Percentiles rank a stretch among this genome's conserved stretches.
These are phyloP conservation scores for Eucalyptus viminalis DNA, from an alignment of 345 rosid species.

Conservation along the genomic window DNA sequence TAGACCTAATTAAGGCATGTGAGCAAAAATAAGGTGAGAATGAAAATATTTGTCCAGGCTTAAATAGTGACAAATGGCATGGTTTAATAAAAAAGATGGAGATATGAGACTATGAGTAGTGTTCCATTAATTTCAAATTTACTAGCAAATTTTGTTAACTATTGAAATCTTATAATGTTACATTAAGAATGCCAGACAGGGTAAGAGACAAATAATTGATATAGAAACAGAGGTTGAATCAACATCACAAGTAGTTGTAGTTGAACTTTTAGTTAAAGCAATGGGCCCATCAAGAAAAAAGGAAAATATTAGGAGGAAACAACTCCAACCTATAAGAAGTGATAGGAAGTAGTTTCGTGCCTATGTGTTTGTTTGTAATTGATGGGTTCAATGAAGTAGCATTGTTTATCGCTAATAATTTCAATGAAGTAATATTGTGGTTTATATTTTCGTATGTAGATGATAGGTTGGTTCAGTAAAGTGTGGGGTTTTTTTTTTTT, in stretches of 20 bases:
- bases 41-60: too few relatives aligned
- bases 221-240: neutral
- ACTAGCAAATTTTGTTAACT: neutral
- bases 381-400: neutral
- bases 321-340: neutral
- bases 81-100: too few relatives aligned
- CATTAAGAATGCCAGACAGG: neutral
- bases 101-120: neutral
- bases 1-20: too few relatives aligned
- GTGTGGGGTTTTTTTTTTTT: too few relatives aligned
- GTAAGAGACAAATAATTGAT: neutral
- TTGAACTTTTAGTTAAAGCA: neutral
- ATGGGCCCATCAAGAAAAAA: neutral
- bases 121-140: too few relatives aligned
- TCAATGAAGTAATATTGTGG: neutral
- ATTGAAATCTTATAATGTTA: too few relatives aligned
- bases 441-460: too few relatives aligned
- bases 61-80: too few relatives aligned
- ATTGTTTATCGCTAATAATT: too few relatives aligned
- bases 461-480: neutral
- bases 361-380: neutral
- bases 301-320: too few relatives aligned
- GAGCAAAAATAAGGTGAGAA: too few relatives aligned
- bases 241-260: too few relatives aligned
- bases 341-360: neutral